Percentiles rank a stretch among this genome's conserved stretches.
phyloP scores from a whole-genome alignment of 2,329 filamentous ascomycete genomes.

The Basipetospora chlamydospora region DNA sequence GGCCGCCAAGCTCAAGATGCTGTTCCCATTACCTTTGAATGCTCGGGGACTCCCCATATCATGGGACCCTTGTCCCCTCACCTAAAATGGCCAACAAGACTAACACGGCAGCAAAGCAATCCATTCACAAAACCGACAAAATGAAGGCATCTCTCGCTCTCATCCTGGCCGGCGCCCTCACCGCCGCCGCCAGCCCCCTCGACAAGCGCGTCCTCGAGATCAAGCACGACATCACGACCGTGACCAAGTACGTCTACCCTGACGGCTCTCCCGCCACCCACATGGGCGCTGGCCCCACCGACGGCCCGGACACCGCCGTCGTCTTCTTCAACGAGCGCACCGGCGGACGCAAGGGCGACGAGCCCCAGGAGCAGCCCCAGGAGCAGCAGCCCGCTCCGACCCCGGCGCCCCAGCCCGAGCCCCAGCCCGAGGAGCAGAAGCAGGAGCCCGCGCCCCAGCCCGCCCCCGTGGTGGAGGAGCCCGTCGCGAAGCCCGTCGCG shows the following conservation, averaged over 20 bases:
- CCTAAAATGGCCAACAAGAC: neutral
- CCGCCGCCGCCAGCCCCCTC: conserved; percentile 30
- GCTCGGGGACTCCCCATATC: no score
- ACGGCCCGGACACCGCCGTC: conserved; percentile 15
- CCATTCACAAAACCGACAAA: conserved; percentile 13
- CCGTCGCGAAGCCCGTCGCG: neutral
- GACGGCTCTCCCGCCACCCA: conserved; percentile 10
- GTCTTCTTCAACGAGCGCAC: conserved; percentile 9
- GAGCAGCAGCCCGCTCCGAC: conserved; percentile 1
- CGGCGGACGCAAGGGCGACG: no score
- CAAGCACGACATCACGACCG: conserved; percentile 24
- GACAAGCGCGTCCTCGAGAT: conserved; percentile 25
- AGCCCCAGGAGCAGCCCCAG: no score
- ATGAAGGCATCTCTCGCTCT: conserved; percentile 38
- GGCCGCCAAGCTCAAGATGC: no score
- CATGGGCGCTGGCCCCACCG: conserved; percentile 5
- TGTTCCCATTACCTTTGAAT: no score
- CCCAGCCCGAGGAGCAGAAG: conserved; percentile 8
- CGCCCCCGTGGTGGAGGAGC: conserved; percentile 6
- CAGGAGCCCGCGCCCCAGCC: conserved; percentile 6
- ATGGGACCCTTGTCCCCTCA: no score
- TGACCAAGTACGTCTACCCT: conserved; percentile 18
- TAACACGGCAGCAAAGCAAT: no score
- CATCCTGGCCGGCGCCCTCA: conserved; percentile 27
- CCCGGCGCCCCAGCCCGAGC: conserved; percentile 7